These are phyloP conservation scores for Trichoderma orchidacearum DNA, from an alignment of 495 filamentous ascomycete species.

Conservation along the genomic window DNA sequence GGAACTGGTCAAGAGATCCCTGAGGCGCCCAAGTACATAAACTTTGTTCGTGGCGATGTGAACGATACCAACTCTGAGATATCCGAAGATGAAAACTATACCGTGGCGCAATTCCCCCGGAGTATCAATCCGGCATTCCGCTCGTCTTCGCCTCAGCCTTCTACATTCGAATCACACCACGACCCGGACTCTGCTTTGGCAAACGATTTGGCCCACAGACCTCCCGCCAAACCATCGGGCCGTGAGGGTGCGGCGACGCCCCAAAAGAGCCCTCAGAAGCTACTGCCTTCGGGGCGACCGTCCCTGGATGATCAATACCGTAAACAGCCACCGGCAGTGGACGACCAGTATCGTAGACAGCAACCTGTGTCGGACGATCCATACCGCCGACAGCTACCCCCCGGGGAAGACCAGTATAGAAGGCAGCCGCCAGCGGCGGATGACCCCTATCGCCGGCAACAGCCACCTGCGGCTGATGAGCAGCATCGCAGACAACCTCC, in stretches of 20 bases:
- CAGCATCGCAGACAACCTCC: neutral
- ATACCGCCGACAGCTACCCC: neutral
- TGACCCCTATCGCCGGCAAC: neutral
- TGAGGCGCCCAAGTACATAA: constrained; percentile 94
- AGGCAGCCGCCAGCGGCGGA: neutral
- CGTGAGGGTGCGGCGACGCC: constrained; percentile 41
- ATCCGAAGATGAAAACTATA: constrained; percentile 72
- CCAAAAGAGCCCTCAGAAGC: constrained; percentile 22
- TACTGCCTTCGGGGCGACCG: neutral
- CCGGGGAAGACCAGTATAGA: neutral
- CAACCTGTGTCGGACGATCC: neutral
- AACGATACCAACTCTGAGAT: constrained; percentile 69
- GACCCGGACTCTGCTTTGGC: constrained; percentile 62
- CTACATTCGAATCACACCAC: constrained; percentile 79
- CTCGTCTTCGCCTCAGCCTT: constrained; percentile 69
- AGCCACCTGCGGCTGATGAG: neutral
- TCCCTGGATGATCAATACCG: neutral
- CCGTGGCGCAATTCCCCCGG: constrained; percentile 87
- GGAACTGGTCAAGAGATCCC: constrained; percentile 95
- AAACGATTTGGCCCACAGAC: constrained; percentile 44
- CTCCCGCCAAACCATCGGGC: constrained; percentile 29
- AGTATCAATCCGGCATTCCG: constrained; percentile 92
- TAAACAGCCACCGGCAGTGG: neutral
- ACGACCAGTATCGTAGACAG: neutral
- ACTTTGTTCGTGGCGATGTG: constrained; percentile 87